A percentile compares a stretch with the other conserved stretches of the same genome.
These are phyloP conservation scores for Kregervanrija delftensis DNA, from an alignment of 805 yeast genomes.

Conservation along the genomic window DNA sequence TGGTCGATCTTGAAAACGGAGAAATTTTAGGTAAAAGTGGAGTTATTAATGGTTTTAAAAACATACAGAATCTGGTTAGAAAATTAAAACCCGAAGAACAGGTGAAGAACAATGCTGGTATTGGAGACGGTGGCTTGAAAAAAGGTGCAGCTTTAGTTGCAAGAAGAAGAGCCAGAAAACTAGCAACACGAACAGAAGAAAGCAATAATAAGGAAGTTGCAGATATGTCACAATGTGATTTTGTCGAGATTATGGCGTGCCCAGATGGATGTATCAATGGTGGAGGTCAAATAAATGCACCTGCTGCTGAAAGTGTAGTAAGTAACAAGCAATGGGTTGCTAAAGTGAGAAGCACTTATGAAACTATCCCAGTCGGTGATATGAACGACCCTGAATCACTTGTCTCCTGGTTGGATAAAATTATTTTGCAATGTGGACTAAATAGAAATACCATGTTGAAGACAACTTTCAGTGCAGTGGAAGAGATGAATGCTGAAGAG, in stretches of 20 bases:
- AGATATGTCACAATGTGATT: slow-evolving; percentile 66
- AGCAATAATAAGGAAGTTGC: slow-evolving; percentile 25
- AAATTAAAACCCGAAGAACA: slow-evolving; percentile 49
- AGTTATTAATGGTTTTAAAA: slow-evolving; percentile 84
- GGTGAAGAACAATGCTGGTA: neutral
- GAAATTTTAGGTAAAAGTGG: slow-evolving; percentile 48
- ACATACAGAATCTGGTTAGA: slow-evolving; percentile 89
- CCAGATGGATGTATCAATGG: slow-evolving; percentile 98
- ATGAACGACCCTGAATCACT: neutral
- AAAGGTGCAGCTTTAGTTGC: slow-evolving; percentile 25
- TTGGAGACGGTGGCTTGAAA: slow-evolving; percentile 16
- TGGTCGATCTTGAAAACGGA: slow-evolving; percentile 33
- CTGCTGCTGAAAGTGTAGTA: slow-evolving; percentile 20
- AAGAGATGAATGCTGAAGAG: slow-evolving; percentile 39
- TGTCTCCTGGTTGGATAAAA: slow-evolving; percentile 1
- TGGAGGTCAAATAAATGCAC: slow-evolving; percentile 76
- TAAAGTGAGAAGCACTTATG: slow-evolving; percentile 30
- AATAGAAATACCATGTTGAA: slow-evolving; percentile 32
- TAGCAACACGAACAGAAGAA: slow-evolving; percentile 12
- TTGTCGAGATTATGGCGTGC: slow-evolving; percentile 96
- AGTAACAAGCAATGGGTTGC: slow-evolving; percentile 37
- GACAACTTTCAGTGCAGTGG: slow-evolving; percentile 45
- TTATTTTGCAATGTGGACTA: slow-evolving; percentile 22
- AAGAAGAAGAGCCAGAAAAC: slow-evolving; percentile 36
- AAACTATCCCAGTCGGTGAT: slow-evolving; percentile 21